These are phyloP conservation scores for Boletus fagicola DNA, from an alignment of 768 basidiomycete genomes.

Conservation along the genomic window DNA sequence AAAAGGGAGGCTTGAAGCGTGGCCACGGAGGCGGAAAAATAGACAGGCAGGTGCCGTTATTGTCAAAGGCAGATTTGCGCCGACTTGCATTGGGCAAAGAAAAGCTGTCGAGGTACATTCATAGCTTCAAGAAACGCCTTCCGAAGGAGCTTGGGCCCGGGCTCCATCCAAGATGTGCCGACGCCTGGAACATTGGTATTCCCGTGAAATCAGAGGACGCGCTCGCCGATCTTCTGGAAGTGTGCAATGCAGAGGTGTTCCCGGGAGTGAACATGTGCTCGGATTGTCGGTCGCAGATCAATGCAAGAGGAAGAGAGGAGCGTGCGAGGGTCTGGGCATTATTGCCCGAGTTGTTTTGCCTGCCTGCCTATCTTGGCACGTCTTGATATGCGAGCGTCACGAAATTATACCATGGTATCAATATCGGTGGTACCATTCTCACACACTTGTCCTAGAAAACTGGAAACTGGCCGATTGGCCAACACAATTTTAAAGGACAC, in stretches of 20 bases:
- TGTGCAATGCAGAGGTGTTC: not conserved
- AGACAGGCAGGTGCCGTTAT: not conserved
- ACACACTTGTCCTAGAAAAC: too few relatives aligned
- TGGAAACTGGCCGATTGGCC: too few relatives aligned
- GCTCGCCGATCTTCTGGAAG: not conserved
- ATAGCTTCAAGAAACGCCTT: not conserved
- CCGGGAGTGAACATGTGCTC: not conserved
- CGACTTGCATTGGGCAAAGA: not conserved
- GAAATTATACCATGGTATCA: not conserved
- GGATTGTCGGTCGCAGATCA: not conserved
- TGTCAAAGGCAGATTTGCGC: conserved; percentile 6
- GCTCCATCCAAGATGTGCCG: conserved; percentile 1
- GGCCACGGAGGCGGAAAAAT: not conserved
- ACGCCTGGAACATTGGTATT: not conserved
- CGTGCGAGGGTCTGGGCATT: conserved; percentile 2
- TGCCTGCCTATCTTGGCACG: not conserved
- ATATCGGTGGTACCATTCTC: not conserved
- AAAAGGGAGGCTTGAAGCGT: not conserved
- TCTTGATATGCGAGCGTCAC: not conserved
- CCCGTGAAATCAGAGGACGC: not conserved
- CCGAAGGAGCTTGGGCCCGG: not conserved
- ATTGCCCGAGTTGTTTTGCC: conserved; percentile 1
- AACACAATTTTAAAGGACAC: too few relatives aligned
- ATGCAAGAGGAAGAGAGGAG: conserved; percentile 1
- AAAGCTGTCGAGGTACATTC: not conserved